These are phyloP conservation scores for Scenedesmus sp. DNA, from an alignment of 163 green algal genomes.

Conservation along the genomic window DNA sequence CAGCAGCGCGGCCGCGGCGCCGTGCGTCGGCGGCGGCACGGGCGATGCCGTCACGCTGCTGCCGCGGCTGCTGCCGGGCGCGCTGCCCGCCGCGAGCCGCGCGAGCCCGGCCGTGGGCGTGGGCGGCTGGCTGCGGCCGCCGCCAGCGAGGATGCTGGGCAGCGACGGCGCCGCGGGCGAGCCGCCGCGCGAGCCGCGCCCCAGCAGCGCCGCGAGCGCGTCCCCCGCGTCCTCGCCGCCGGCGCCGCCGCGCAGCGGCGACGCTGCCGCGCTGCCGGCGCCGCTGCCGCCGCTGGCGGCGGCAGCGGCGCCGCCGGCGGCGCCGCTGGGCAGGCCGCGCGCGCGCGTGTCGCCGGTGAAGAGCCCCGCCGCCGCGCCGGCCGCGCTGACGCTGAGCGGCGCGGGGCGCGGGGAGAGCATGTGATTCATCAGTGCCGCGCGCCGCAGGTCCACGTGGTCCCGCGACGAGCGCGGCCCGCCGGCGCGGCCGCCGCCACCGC, in stretches of 20 bases:
- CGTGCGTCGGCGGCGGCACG: conserved; percentile 4
- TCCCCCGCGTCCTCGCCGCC: too few species aligned
- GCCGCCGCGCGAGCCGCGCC: too few species aligned
- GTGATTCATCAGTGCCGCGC: conserved; percentile 29
- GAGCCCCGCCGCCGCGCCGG: too few species aligned
- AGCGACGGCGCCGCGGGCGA: too few species aligned
- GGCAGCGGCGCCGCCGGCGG: background rate
- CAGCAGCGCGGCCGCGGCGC: conserved; percentile 23
- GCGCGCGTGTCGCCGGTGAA: conserved; percentile 17
- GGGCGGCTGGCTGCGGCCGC: too few species aligned
- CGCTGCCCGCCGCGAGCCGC: too few species aligned
- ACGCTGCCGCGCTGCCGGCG: too few species aligned
- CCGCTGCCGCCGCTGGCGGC: too few species aligned
- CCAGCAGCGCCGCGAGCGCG: too few species aligned
- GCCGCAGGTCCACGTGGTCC: conserved; percentile 14
- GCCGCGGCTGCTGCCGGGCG: conserved; percentile 24
- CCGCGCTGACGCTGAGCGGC: background rate
- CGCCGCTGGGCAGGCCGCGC: background rate
- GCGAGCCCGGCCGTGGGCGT: too few species aligned
- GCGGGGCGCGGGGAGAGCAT: conserved; percentile 9
- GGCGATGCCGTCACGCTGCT: conserved; percentile 23
- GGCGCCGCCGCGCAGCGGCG: too few species aligned
- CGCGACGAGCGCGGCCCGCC: conserved; percentile 12
- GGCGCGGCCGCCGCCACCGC: background rate
- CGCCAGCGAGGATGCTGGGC: too few species aligned